Base-by-base conservation (phyloP, 2,329 filamentous ascomycete species). In the Elsinoe ampelina region DNA sequence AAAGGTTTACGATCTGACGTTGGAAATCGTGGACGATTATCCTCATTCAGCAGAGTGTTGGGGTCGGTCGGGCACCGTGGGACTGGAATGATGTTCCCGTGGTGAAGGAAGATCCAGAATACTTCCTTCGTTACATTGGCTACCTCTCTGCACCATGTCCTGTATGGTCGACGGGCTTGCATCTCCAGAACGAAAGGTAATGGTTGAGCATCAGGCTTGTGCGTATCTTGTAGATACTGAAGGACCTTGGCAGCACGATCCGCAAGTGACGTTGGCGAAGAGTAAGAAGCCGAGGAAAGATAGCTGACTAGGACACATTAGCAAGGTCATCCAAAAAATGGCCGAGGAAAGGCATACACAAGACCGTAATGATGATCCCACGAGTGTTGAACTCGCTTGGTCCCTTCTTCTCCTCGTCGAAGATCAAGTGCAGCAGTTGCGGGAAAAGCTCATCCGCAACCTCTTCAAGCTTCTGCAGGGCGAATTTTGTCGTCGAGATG, bases 41-140 rank as follows among this genome's bases (percentile, higher is more conserved):
- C 47, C 5, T 47, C 22, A 11, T 22, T n/a, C 8, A 54, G 67
- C 60, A 57, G 72, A 63, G 32, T 58, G 11, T 57, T 30, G 26
- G 26, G 26, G 8, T 30, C 57, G 47, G 58, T 42, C 38, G 63
- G 20, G 63, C 56, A 47, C 59, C 65, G 60, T 1, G 84, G 81
- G 34, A 87, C 71, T 19, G 89, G 80, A 36, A 97, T 80, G 45
- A 96, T 85, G 65, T 97, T 97, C 58, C 95, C 77, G 63, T 95
- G 87, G 71, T 97, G 92, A 55, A 97, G 78, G 74, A 97, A 98
- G 68, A 97, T 97, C 92, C 92, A 98, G 69, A 98, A 98, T 26
- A 97, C 92, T 70, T 98, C 92, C 71, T 96, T 96, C 41, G 91
- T 95, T 48, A 97, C 92, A 64, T 87, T 91, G 59, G 85, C 85